Evolutionary conservation across 495 filamentous ascomycete genomes (phyloP), one percentile per base, ranked within the genome.

Genomic region (Penicillium ochrochloron): DNA sequence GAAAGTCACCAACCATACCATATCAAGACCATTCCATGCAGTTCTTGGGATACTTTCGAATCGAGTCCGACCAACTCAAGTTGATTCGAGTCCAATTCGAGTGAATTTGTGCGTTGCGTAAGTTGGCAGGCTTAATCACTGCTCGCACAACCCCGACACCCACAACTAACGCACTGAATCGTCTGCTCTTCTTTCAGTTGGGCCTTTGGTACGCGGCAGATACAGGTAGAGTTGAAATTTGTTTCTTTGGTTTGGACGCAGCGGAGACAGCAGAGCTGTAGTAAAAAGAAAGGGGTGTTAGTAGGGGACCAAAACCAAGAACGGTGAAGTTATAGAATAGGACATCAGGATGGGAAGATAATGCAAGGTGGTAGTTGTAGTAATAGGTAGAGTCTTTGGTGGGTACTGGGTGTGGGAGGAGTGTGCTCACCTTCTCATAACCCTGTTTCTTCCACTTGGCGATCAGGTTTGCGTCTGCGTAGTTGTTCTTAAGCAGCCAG

Each of bases 371-470:
- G 19, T 27, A 7, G 25, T 51, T 2, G 19, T 11, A 27, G 25
- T 27, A 27, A 27, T 27, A 27, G 25, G 25, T 4, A 27, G 25
- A 2, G 25, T 27, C 25, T 27, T 27, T 4, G 4, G 25, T 25
- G 5, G 12, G 55, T 11, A 29, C 17, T 46, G 31, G 23, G 33
- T 44, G 34, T 42, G 14, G 12, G 17, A 10, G 41, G 10, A 14
- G 15, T n/a, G 19, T 37, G 57, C 82, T 53, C 77, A 92, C 91
- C 88, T 98, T 97, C 79, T 98, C 95, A 78, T 99, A 99, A 23
- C 95, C 96, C 71, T 94, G 90, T 80, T 98, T 99, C 85, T 99
- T 99, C 95, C 95, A 99, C 80, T 99, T 98, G 17, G 95, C 95
- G 72, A 99, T 98, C 65, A 99, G 80, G 75, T 90, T 94, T 21